Base-by-base conservation (phyloP, 345 rosid species). In the Populus deltoides region DNA sequence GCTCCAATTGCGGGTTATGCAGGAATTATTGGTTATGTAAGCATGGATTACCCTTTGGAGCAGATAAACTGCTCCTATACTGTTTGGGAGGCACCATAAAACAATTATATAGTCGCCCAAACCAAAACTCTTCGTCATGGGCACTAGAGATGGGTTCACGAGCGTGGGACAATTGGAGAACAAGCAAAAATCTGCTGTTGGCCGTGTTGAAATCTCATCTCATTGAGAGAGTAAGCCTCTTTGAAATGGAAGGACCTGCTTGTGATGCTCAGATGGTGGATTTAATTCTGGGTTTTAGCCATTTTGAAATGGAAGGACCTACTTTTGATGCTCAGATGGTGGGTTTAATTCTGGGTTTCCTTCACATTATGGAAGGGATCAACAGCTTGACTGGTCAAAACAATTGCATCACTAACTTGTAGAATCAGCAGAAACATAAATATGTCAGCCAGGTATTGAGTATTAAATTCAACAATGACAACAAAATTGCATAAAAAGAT, bases 1-100 rank as follows among this genome's bases (percentile, higher is more conserved):
- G 75, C 82, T 39, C 69, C 82, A 18, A 73, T 74, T 13, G 74
- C 82, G 3, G 82, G 82, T 5, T 79, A 70, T 17, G 82, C 82
- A 15, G 78, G 68, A 74, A 55, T 79, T 1, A 65, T 41, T 3
- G 82, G 82, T 6, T 74, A 51, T 39, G 78, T 71, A 20, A 57
- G 82, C 55, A 67, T 79, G 3, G 78, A 74, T 8, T 73, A 68
- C 62, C 82, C 78, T 4, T 79, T 79, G 57, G 82, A 4, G 35
- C 5, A 33, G 78, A 7, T 11, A 27, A 31, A 68, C 72, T 5
- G 78, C 74, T 8, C 74, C 78, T 1, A 2, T 79, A 27, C 35
- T 68, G 24, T 74, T 74, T 43, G 77, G 75, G 47, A 57, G 68
- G 33, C 81, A 78, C 27, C 66, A 73, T 12, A 73, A 27, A 8